Evolutionary conservation across 768 basidiomycete species (phyloP).

Genomic region (Mycena olivaceomarginata): DNA sequence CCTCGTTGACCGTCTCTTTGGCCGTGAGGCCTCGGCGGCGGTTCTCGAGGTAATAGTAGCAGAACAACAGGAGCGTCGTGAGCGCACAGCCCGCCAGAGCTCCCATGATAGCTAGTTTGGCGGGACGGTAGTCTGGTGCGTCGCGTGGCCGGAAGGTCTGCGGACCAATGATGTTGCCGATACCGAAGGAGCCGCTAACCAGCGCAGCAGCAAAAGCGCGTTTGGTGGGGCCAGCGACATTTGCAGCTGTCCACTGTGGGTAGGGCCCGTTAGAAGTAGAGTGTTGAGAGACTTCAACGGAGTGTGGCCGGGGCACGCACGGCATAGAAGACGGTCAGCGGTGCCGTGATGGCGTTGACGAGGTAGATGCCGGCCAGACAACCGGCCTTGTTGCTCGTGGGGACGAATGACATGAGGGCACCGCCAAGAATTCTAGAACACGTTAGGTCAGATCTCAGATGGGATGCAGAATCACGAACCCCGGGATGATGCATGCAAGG

Average conservation of each 20-base stretch:
- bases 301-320: neutral
- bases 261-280: constrained; percentile 16
- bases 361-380: no score
- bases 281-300: neutral
- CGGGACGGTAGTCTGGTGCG: constrained; percentile 31
- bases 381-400: no score
- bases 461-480: no score
- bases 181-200: constrained; percentile 20
- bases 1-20: no score
- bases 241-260: constrained; percentile 17
- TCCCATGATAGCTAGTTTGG: constrained; percentile 3
- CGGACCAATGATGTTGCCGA: constrained; percentile 38
- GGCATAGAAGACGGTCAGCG: neutral
- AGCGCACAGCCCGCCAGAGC: no score
- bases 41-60: no score
- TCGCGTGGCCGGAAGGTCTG: constrained; percentile 33
- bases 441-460: no score
- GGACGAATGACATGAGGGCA: no score
- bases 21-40: no score
- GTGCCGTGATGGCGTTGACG: no score
- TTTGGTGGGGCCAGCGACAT: constrained; percentile 35
- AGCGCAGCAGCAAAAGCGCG: constrained; percentile 30
- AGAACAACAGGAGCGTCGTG: neutral
- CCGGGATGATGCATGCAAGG: neutral
- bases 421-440: no score